Evolutionary conservation across 2,329 filamentous ascomycete species (phyloP), one percentile per base, ranked within the genome.

Genomic region (Arthrocladium fulminans): DNA sequence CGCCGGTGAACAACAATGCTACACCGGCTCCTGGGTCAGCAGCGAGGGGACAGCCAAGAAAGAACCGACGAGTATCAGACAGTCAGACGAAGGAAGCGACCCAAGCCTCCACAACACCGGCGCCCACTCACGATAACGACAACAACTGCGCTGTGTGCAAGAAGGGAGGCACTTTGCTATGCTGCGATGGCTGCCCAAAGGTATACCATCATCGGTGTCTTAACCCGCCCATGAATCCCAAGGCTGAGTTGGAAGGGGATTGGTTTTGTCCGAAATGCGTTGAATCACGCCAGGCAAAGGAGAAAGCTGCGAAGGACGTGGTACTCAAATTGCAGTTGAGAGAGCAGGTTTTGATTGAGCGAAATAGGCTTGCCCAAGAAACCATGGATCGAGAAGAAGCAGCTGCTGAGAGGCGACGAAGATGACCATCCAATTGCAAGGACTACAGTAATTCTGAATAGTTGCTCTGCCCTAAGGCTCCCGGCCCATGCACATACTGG

Each of bases 181-280:
- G 32, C 20, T 47, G 44, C 30, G 34, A 47, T 47, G 44, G 44
- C 15, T 47, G 44, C 34, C 44, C 44, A 3, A 47, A 39, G 34
- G 22, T 32, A 3, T 47, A 38, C 22, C 44, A 47, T 47, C 44
- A 27, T 27, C 32, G 32, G 19, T 47, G 44, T 20, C 34, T 47
- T 4, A 39, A 24, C 15, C 34, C 44, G 3, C 32, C 44, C 4
- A 37, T n/a, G n/a, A 29, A 27, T 4, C 27, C 27, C 27, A 47
- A 39, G 34, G 24, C 27, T 17, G 27, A 38, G 23, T 3, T 38
- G 15, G 32, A 39, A 25, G 44, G 34, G 19, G 34, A 38, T 24
- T 47, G 44, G 44, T 47, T 25, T 29, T 47, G 44, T 17, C 32
- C 17, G 10, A 17, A 15, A 19, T 47, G 44, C 17, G 17, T 35